phyloP scores from a whole-genome alignment of 306 rosid species.

The Quercus parvula region DNA sequence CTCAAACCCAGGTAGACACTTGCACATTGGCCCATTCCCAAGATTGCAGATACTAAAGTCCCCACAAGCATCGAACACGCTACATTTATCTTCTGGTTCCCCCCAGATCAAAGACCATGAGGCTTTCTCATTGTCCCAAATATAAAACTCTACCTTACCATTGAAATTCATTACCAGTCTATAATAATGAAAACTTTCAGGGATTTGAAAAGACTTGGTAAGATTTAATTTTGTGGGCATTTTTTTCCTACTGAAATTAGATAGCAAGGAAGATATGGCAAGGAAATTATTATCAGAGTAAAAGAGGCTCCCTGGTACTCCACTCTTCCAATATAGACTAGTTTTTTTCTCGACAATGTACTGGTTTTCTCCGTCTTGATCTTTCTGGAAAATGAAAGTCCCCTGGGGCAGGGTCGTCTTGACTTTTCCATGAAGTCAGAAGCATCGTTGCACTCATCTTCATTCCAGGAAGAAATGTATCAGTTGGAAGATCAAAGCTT shows the following conservation, averaged over 20 bases:
- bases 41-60: slow-evolving; percentile 3
- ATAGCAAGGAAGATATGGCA: background rate
- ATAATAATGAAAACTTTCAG: background rate
- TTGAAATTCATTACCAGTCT: slow-evolving; percentile 22
- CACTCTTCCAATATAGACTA: slow-evolving; percentile 10
- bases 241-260: no score
- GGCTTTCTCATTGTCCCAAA: background rate
- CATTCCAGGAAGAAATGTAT: slow-evolving; percentile 55
- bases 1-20: slow-evolving; percentile 10
- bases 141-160: slow-evolving; percentile 1
- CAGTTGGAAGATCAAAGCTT: slow-evolving; percentile 39
- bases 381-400: slow-evolving; percentile 19
- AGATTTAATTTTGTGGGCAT: no score
- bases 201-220: no score
- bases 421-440: slow-evolving; percentile 28
- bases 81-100: slow-evolving; percentile 3
- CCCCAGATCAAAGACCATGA: background rate
- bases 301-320: background rate
- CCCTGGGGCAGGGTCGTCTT: background rate
- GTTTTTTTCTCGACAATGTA: background rate
- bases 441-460: background rate
- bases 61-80: background rate
- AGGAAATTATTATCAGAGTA: background rate
- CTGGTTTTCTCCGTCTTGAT: background rate
- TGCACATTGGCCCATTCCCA: background rate